These are phyloP conservation scores for Heimioporus sp. DNA, from an alignment of 768 basidiomycete species.

Conservation along the genomic window DNA sequence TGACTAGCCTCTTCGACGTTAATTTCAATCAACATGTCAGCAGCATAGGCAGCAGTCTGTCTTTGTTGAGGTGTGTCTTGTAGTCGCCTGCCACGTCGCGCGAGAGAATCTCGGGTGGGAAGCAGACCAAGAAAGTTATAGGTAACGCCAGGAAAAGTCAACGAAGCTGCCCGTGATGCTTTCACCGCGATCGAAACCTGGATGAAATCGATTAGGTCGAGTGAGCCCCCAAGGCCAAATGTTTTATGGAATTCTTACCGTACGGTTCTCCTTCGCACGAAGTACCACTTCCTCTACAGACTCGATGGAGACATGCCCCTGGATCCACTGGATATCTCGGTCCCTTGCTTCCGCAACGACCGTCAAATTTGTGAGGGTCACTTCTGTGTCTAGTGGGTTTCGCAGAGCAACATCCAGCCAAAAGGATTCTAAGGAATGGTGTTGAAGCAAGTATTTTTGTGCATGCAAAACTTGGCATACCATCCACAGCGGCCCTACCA, in stretches of 20 bases:
- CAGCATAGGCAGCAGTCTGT: slow-evolving; percentile 66
- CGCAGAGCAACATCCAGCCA: slow-evolving; percentile 70
- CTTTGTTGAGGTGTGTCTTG: slow-evolving; percentile 73
- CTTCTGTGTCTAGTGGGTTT: slow-evolving; percentile 74
- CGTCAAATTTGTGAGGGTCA: slow-evolving; percentile 64
- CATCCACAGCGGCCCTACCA: slow-evolving; percentile 61
- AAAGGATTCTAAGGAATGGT: slow-evolving; percentile 54
- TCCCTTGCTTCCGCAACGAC: slow-evolving; percentile 45
- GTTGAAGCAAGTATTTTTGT: neutral
- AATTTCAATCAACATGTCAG: slow-evolving; percentile 59
- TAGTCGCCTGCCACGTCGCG: slow-evolving; percentile 70
- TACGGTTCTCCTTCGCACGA: slow-evolving; percentile 60
- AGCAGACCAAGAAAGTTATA: slow-evolving; percentile 77
- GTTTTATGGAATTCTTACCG: slow-evolving; percentile 40
- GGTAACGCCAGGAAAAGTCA: slow-evolving; percentile 55
- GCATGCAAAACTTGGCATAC: slow-evolving; percentile 35
- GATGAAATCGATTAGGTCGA: neutral
- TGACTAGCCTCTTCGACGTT: slow-evolving; percentile 66
- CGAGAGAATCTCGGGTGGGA: slow-evolving; percentile 62
- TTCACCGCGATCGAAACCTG: slow-evolving; percentile 67
- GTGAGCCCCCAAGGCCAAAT: neutral
- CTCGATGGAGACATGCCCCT: slow-evolving; percentile 53
- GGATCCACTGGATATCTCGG: slow-evolving; percentile 30
- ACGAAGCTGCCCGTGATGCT: slow-evolving; percentile 45
- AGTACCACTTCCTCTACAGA: slow-evolving; percentile 60